Base-by-base conservation (phyloP, 345 rosid genomes). In the Litchi chinensis region DNA sequence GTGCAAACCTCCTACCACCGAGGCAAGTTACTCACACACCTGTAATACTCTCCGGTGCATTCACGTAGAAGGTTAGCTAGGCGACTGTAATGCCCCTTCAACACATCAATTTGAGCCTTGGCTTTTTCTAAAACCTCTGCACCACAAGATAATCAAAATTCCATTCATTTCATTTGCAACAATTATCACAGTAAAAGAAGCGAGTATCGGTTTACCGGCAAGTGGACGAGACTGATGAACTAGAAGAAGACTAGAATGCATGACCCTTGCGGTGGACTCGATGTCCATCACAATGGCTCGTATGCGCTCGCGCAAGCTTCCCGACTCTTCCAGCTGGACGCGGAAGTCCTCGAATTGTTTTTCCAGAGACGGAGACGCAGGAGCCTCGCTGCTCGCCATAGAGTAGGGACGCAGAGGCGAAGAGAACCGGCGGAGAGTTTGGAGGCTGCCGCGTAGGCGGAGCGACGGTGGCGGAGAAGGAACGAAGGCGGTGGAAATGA, bases 141-240 rank as follows among this genome's bases (percentile, higher is more conserved):
- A 73, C n/a, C 64, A 52, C 22, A 75, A 26, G 21, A 64, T 19
- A 75, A 46, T 46, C n/a, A 46, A 75, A 74, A 40, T 24, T 9
- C 40, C 44, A 64, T 19, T 64, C 68, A n/a, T 57, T 57, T 8
- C 0, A 21, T n/a, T 21, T 18, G 10, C 63, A 19, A 0, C 24
- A 21, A 9, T n/a, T 57, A 66, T 22, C 43, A 64, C 48, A 12
- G n/a, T 54, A n/a, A 28, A 71, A 68, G 10, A 10, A 52, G 24
- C 26, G 28, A 60, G 22, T 60, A 48, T 59, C n/a, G 32, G 68
- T 50, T 60, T 85, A 96, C 99, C 97, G 2, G 95, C 87, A 76
- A 96, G 81, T 9, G 99, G 93, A 52, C 90, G 93, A 44, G 97
- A 91, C 77, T 94, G 98, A 75, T 96, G 98, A 71, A 94, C 92